Evolutionary conservation across 495 filamentous ascomycete genomes (phyloP).

Genomic region (Baudoinia panamericana): DNA sequence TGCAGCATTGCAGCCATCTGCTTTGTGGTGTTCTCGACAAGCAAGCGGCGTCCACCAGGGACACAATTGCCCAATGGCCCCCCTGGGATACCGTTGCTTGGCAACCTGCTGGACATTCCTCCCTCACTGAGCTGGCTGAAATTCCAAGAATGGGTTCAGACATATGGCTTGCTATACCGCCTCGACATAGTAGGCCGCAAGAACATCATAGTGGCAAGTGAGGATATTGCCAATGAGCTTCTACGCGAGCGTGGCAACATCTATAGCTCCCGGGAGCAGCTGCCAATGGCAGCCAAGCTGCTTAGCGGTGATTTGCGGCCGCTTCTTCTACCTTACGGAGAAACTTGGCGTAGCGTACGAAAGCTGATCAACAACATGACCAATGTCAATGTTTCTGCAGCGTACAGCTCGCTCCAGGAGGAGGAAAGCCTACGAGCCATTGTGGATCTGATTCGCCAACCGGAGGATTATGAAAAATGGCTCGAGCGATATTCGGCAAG

Average conservation of each 20-base stretch:
- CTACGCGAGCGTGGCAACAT: constrained; percentile 28
- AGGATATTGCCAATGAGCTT: constrained; percentile 32
- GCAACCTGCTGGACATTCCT: constrained; percentile 24
- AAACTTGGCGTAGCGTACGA: constrained; percentile 18
- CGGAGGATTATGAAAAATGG: constrained; percentile 25
- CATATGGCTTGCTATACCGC: constrained; percentile 32
- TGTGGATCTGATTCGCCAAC: constrained; percentile 21
- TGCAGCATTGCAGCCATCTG: no score
- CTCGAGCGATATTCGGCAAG: constrained; percentile 28
- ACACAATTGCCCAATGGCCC: background rate
- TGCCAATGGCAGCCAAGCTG: constrained; percentile 18
- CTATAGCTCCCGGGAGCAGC: constrained; percentile 24
- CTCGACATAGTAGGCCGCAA: constrained; percentile 22
- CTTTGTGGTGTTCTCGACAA: no score
- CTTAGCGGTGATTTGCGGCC: constrained; percentile 11
- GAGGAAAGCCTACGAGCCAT: constrained; percentile 36
- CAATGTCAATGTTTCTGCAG: constrained; percentile 22
- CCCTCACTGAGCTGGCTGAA: constrained; percentile 30
- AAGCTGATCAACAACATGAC: constrained; percentile 24
- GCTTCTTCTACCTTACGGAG: constrained; percentile 14
- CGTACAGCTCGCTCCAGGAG: constrained; percentile 22
- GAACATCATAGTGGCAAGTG: constrained; percentile 28
- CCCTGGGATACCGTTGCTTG: constrained; percentile 4
- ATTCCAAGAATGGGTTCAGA: constrained; percentile 31
- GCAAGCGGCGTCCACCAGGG: no score